Evolutionary conservation across 139 green algal species (phyloP).

Genomic region (Chlorella sp.): DNA sequence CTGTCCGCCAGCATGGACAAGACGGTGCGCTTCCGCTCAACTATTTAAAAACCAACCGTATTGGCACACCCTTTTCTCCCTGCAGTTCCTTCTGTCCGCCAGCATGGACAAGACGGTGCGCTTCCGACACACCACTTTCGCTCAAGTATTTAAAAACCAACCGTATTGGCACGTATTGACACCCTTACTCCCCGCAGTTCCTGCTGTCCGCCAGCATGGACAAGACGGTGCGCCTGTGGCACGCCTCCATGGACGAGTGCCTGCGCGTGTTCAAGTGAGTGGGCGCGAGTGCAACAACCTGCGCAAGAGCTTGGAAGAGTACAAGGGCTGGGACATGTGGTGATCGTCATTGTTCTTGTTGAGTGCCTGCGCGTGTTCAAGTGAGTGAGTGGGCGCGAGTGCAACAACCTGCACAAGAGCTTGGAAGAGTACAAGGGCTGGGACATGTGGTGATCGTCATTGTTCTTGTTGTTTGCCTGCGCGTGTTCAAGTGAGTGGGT

Average conservation of each 20-base stretch:
- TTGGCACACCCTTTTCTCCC: too few relatives aligned
- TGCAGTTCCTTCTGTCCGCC: too few relatives aligned
- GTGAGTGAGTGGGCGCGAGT: conserved; percentile 31
- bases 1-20: conserved; percentile 88
- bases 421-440: background rate
- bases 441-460: conserved; percentile 55
- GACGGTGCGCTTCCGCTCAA: too few relatives aligned
- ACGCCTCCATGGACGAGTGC: conserved; percentile 77
- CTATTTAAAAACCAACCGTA: too few relatives aligned
- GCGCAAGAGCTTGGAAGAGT: background rate
- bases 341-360: conserved; percentile 70
- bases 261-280: conserved; percentile 74
- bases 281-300: background rate
- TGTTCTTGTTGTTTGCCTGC: conserved; percentile 65
- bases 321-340: too few relatives aligned
- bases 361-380: conserved; percentile 80
- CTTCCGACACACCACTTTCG: background rate
- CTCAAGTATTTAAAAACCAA: too few relatives aligned
- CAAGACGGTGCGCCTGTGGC: conserved; percentile 92
- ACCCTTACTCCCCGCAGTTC: conserved; percentile 59
- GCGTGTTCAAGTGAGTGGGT: background rate
- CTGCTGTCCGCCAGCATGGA: conserved; percentile 89
- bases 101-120: background rate
- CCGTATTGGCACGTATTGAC: too few relatives aligned
- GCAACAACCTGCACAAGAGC: background rate